These are phyloP conservation scores for Penicillium subrubescens DNA, from an alignment of 495 filamentous ascomycete genomes.

Conservation along the genomic window DNA sequence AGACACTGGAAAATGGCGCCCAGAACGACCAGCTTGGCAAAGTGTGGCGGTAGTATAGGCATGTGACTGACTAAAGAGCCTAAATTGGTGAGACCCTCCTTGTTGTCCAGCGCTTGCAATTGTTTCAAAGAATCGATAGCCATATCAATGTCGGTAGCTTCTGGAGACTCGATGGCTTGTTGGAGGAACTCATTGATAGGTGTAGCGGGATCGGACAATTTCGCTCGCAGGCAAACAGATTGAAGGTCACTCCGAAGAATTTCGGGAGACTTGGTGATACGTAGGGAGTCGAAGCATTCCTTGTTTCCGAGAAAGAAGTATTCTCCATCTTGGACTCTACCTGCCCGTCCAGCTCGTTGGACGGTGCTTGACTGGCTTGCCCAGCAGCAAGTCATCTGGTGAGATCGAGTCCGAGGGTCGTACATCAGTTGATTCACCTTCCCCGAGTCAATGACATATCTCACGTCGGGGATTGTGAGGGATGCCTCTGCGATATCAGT, in stretches of 20 bases:
- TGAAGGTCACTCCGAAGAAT: slow-evolving; percentile 21
- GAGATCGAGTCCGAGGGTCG: slow-evolving; percentile 47
- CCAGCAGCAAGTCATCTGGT: slow-evolving; percentile 52
- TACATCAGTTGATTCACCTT: slow-evolving; percentile 56
- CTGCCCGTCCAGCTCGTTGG: slow-evolving; percentile 61
- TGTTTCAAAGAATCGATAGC: slow-evolving; percentile 48
- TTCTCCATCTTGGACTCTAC: slow-evolving; percentile 58
- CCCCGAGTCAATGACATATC: slow-evolving; percentile 58
- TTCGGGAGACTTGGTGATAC: slow-evolving; percentile 48
- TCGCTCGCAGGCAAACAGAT: slow-evolving; percentile 20
- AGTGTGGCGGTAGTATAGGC: slow-evolving; percentile 46
- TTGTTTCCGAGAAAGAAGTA: slow-evolving; percentile 60
- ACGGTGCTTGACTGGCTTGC: slow-evolving; percentile 55
- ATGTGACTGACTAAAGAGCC: slow-evolving; percentile 52
- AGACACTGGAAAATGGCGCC: slow-evolving; percentile 63
- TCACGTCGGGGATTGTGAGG: slow-evolving; percentile 61
- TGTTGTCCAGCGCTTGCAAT: slow-evolving; percentile 50
- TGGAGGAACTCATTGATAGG: slow-evolving; percentile 50
- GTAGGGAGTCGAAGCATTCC: slow-evolving; percentile 49
- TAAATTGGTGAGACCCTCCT: slow-evolving; percentile 55
- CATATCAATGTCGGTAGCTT: slow-evolving; percentile 39
- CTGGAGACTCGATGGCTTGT: slow-evolving; percentile 56
- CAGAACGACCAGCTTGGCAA: slow-evolving; percentile 61
- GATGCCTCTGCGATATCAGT: slow-evolving; percentile 66
- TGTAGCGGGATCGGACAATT: slow-evolving; percentile 2